phyloP scores from a whole-genome alignment of 2,329 filamentous ascomycete genomes.

The Penicillium sp. region DNA sequence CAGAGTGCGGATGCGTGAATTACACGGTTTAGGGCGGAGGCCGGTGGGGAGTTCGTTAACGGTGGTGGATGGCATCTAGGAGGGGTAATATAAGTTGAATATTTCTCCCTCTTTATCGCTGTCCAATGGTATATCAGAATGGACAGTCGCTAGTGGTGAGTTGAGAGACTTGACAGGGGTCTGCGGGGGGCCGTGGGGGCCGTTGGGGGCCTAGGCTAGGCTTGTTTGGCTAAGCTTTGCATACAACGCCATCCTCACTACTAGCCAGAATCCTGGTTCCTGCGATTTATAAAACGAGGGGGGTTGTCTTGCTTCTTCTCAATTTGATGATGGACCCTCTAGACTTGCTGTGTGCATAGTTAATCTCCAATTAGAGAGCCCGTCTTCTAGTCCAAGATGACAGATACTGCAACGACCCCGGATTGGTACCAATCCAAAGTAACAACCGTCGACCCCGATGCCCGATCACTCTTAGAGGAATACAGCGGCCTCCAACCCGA shows the following conservation, averaged over 20 bases:
- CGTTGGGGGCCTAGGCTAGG: no score
- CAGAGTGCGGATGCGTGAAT: no score
- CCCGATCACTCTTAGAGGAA: not conserved
- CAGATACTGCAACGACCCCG: not conserved
- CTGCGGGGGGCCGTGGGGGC: no score
- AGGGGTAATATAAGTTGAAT: no score
- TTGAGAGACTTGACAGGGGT: no score
- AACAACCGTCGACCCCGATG: not conserved
- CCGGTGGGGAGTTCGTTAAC: no score
- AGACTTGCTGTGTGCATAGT: not conserved
- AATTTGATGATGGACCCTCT: not conserved
- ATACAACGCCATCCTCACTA: not conserved
- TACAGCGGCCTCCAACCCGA: not conserved
- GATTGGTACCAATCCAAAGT: not conserved
- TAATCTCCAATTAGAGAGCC: not conserved
- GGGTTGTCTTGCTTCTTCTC: not conserved
- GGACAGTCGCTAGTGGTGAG: no score
- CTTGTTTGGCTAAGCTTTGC: not conserved
- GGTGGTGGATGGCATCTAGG: no score
- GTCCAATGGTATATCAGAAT: no score
- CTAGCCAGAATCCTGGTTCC: not conserved
- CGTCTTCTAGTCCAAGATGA: not conserved
- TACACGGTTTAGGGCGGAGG: no score
- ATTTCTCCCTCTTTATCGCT: no score
- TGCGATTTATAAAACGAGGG: not conserved